Base-by-base conservation (phyloP, 257 asterid genomes). In the Buddleja alternifolia region DNA sequence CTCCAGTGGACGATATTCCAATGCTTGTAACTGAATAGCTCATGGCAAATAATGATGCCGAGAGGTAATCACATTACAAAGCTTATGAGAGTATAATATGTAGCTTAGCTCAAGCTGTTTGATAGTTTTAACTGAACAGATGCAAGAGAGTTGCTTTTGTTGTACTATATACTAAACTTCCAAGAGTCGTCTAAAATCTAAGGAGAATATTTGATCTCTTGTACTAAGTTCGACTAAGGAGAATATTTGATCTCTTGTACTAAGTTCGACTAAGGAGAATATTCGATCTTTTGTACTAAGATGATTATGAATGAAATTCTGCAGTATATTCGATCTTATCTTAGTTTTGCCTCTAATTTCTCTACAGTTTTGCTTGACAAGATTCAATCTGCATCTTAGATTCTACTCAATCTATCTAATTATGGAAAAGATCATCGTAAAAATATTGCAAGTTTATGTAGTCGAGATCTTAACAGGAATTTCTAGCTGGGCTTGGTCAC, bases 1-100 rank as follows among this genome's bases (percentile, higher is more conserved):
- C 69, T 57, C 74, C 82, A 1, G 59, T 70, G 17, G 79, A 81
- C 66, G 87, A 84, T 24, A 76, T 82, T 70, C 84, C 80, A 0
- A 66, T 89, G 86, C 87, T 83, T 37, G 24, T 75, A 24, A 78
- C 88, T 1, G 88, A 83, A 71, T 87, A 86, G 81, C 66, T 75
- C 39, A 25, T 32, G 12, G 0, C 69, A 34, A 75, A 16, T 56
- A 63, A 32, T 15, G 66, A 34, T 24, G 32, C 42, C 20, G 53
- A 58, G 60, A 42, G 61, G 46, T 17, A 32, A 24, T 69, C 46
- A 15, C 20, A 46, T 47, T 36, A 15, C 1, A 8, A 20, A 12
- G 11, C 60, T 42, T 41, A 7, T 4, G 44, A 48, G 8, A 23
- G 45, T 41, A 55, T 29, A 19, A 59, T 65, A 60, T 10, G 58